A percentile compares a stretch with the other conserved stretches of the same genome.
Conservation (phyloP, 768 basidiomycete genomes). For the Porphyrellus cyaneotinctus region DNA sequence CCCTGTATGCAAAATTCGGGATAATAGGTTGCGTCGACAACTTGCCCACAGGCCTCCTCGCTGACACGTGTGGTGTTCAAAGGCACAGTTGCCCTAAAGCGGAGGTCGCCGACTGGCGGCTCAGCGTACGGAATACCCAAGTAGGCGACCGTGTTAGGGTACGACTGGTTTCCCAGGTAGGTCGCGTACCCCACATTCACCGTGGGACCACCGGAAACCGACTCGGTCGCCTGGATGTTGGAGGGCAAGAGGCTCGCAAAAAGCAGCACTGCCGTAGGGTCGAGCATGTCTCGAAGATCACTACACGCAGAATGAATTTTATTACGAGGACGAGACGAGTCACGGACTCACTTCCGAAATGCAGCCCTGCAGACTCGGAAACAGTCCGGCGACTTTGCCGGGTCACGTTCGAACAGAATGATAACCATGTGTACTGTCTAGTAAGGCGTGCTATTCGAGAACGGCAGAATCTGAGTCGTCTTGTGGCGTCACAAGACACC, state of each 20-base stretch:
- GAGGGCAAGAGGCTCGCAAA: slow-evolving; percentile 25
- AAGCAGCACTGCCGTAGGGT: not conserved
- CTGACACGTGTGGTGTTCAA: slow-evolving; percentile 46
- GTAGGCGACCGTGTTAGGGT: slow-evolving; percentile 52
- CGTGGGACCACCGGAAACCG: slow-evolving; percentile 21
- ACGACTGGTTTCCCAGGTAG: slow-evolving; percentile 52
- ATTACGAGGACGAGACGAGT: not conserved
- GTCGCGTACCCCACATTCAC: slow-evolving; percentile 57
- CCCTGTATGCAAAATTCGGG: slow-evolving; percentile 62
- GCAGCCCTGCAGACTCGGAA: no score
- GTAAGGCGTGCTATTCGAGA: no score
- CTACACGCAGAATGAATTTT: not conserved
- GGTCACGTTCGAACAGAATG: no score
- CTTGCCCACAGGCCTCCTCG: slow-evolving; percentile 31
- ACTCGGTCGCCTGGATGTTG: not conserved
- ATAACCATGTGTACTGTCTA: no score
- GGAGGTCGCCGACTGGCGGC: slow-evolving; percentile 38
- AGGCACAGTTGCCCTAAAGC: slow-evolving; percentile 47
- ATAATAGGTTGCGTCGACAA: slow-evolving; percentile 51
- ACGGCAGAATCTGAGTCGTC: no score
- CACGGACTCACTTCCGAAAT: no score
- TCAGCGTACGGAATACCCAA: slow-evolving; percentile 47
- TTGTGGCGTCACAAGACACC: no score
- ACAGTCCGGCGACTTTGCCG: no score
- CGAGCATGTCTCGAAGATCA: not conserved